Evolutionary conservation across 495 filamentous ascomycete genomes (phyloP), one percentile per base, ranked within the genome.

Genomic region (Recurvomyces mirabilis): DNA sequence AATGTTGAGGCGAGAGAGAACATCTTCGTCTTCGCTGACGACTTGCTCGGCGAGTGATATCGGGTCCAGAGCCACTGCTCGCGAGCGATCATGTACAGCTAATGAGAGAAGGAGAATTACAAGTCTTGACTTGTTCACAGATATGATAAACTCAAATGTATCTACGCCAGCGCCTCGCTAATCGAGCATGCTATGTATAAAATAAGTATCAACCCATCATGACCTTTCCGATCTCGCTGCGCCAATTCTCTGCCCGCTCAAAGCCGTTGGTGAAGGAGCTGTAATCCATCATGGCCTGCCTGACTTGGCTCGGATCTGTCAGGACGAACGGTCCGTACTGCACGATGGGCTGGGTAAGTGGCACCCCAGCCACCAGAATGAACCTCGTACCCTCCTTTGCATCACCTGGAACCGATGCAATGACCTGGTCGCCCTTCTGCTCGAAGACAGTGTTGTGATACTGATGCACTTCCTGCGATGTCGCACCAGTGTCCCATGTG

Each of bases 271-370:
- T 73, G 45, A 78, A 70, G 35, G 70, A 80, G 67, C 87, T 84
- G 55, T 81, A 98, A 64, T 98, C 89, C 38, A 78, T 64, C 73
- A 98, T 79, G 2, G 91, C 86, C 67, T 95, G 77, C 51, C 87
- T 82, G 29, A 98, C 86, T 59, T 91, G 77, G 53, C 94, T 86
- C 55, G 86, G 70, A 10, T 72, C 74, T 26, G 70, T 94, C 47
- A 94, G 56, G 12, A 98, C 91, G 60, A 98, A 98, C 1, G 89
- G 89, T 0, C 89, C 89, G 60, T 98, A 94, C 72, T 98, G 89
- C 20, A 95, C 84, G 17, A 98, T 81, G 41, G 83, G 79, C 63
- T 98, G 89, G 58, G 95, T 80, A 12, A 95, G 70, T 13, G 87
- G 84, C 55, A 85, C 74, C 1, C 89, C 89, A 0, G 88, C 84